Evolutionary conservation across 2,329 filamentous ascomycete genomes (phyloP), one percentile per base, ranked within the genome.

Genomic region (Falciphora oryzae): DNA sequence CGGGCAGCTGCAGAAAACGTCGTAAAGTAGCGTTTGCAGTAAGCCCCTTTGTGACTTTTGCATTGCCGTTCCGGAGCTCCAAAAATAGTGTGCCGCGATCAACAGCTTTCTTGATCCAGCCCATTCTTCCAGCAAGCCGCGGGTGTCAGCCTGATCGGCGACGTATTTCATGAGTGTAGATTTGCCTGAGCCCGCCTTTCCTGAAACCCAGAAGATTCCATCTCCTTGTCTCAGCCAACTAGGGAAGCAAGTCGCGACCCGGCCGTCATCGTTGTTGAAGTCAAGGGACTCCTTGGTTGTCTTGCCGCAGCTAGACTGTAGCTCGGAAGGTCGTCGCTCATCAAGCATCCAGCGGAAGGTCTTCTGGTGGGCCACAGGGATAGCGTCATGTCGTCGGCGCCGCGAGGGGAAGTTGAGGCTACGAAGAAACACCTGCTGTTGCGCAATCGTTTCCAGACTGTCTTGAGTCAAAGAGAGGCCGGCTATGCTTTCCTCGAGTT

Each of bases 121-220:
- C 65, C 65, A 65, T 10, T 13, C 14, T 27, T n/a, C 1, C n/a
- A 65, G 13, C 0, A 57, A 4, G 0, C 27, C 3, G 10, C 32
- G 18, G 2, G 65, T 65, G 8, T 53, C 29, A 0, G 0, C 18
- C 27, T 38, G 56, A 16, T 61, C 62, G 6, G 65, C 35, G 32
- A 65, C 16, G 18, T 25, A 65, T 22, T 65, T 65, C 65, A 63
- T 63, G 50, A 65, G 32, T 5, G 64, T 65, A 3, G 64, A 63
- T 22, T 63, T 65, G 11, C 64, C 64, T 0, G 64, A 65, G 0
- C 62, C 65, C n/a, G 65, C 61, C 18, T 62, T 64, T 10, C 62
- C 65, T 1, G 65, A 65, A 4, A 64, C 62, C 65, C 65, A 64
- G 44, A 65, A 65, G 13, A 57, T 57, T 4, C 62, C 57, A 28